Evolutionary conservation across 2,329 filamentous ascomycete species (phyloP), one percentile per base, ranked within the genome.

Genomic region (Epichloe aotearoae): DNA sequence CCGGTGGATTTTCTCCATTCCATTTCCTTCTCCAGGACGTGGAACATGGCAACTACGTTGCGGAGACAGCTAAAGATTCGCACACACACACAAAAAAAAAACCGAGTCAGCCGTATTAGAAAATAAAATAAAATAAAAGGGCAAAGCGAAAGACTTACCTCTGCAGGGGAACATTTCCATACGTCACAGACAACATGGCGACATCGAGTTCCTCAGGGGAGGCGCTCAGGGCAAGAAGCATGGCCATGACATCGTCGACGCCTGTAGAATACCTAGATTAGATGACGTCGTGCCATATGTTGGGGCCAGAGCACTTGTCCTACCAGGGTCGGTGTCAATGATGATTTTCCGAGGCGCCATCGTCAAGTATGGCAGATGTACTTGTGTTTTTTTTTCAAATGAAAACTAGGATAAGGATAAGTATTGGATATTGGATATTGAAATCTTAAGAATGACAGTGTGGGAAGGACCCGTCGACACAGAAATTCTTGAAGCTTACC

Each of bases 241-340:
- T 77, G 44, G 89, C 91, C 54, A 97, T 75, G 50, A 93, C 76
- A 75, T 98, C 93, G 69, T 98, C 93, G 58, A 93, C 85, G 55
- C 91, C 89, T 66, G 30, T 8, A 17, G 12, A 11, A 33, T 20
- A 38, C 14, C n/a, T 4, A 34, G 5, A 19, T 2, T 12, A n/a
- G n/a, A 39, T 49, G 17, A 41, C 43, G 6, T 3, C 43, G 6
- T 3, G 7, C 11, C 4, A 30, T 11, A 30, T 36, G 3, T 57
- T 65, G 57, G 23, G 4, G 15, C 17, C 14, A 38, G 30, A 37
- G 36, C 26, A 42, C 12, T 5, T n/a, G 8, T 49, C 47, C 19
- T 73, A 87, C 90, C 71, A 58, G 91, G 91, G 65, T 97, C 93
- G 2, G 91, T 97, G 64, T 98, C 93, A 61, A 98, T 93, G 61